These are phyloP conservation scores for Patellifolia procumbens DNA, from an alignment of 179 eudicot species.

Conservation along the genomic window DNA sequence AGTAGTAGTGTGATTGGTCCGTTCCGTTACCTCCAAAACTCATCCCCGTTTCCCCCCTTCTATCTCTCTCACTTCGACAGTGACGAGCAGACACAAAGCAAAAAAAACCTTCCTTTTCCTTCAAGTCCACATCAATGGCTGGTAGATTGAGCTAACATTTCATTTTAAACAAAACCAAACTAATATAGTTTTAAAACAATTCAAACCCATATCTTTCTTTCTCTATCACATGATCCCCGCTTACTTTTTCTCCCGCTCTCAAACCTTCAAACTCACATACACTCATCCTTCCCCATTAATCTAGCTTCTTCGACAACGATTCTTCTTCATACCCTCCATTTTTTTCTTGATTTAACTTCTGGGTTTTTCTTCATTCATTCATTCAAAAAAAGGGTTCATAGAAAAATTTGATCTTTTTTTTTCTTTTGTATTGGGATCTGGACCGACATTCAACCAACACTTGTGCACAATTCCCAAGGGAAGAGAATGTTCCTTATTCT, in stretches of 20 bases:
- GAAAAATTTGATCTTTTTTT: background rate
- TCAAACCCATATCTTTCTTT: background rate
- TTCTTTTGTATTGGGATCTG: conserved; percentile 21
- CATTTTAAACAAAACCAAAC: background rate
- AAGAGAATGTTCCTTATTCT: conserved; percentile 28
- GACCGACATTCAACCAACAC: conserved; percentile 20
- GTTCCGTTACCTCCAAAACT: conserved; percentile 32
- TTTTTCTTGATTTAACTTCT: conserved; percentile 10
- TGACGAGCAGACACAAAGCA: background rate
- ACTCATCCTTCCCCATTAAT: conserved; percentile 23
- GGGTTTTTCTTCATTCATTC: conserved; percentile 13
- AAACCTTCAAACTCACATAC: background rate
- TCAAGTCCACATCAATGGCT: conserved; percentile 38
- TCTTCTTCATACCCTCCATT: background rate
- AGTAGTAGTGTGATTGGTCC: conserved; percentile 35
- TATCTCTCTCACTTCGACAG: conserved; percentile 15
- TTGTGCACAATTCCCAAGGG: conserved; percentile 35
- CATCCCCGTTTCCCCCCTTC: conserved; percentile 26
- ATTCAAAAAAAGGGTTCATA: background rate
- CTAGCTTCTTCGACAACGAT: conserved; percentile 23
- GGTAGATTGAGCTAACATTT: conserved; percentile 20
- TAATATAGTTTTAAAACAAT: background rate
- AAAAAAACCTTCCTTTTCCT: conserved; percentile 24
- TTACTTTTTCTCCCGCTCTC: background rate
- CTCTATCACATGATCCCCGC: background rate